A percentile compares a stretch with the other conserved stretches of the same genome.
Evolutionary conservation across 345 rosid species (phyloP).

Genomic region (Mangifera indica): DNA sequence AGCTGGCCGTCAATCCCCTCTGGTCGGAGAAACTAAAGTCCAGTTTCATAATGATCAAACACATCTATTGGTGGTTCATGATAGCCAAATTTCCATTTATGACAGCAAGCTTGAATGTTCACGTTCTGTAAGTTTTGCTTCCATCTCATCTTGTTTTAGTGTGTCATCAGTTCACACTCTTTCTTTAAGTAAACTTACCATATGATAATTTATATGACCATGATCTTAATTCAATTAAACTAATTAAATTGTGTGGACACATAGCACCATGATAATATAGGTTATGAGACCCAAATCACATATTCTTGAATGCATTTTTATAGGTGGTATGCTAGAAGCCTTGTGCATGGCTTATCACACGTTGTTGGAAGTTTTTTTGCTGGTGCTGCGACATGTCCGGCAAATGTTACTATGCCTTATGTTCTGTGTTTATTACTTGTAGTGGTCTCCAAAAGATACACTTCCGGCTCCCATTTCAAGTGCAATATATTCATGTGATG

Average conservation of each 20-base stretch:
- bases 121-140: conserved; percentile 32
- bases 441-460: conserved; percentile 53
- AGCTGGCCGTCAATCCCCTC: conserved; percentile 37
- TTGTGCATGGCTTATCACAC: no score
- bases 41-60: conserved; percentile 53
- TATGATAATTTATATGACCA: no score
- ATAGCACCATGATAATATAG: no score
- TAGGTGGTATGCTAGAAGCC: no score
- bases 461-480: conserved; percentile 46
- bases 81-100: conserved; percentile 43
- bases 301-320: no score
- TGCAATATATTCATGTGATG: conserved; percentile 53
- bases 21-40: conserved; percentile 43
- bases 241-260: no score
- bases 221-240: no score
- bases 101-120: conserved; percentile 50
- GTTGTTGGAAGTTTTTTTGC: no score
- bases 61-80: conserved; percentile 46
- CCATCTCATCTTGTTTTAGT: background rate
- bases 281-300: no score
- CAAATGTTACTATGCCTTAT: no score
- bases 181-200: no score
- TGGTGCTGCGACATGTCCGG: no score
- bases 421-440: background rate
- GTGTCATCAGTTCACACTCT: background rate